Evolutionary conservation across 441 rosid species (phyloP).

Genomic region (Mallotus repandus): DNA sequence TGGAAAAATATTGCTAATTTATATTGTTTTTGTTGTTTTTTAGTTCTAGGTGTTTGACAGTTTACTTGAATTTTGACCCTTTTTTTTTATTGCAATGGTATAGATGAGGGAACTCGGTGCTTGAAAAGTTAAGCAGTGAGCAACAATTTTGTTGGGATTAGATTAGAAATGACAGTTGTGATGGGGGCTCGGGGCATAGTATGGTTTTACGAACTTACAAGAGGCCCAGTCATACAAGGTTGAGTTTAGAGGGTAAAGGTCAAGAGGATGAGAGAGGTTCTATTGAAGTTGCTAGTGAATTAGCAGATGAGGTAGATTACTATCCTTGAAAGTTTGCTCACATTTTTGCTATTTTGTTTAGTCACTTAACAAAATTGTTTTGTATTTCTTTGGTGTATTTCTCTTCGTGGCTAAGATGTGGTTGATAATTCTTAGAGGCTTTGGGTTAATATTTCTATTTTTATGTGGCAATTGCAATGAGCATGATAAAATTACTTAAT

Average conservation of each 20-base stretch:
- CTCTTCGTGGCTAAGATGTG: background rate
- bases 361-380: slow-evolving; percentile 4
- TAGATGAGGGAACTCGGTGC: slow-evolving; percentile 28
- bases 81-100: slow-evolving; percentile 33
- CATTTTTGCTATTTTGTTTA: background rate
- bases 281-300: slow-evolving; percentile 35
- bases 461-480: background rate
- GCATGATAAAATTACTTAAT: background rate
- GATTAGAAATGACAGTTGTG: slow-evolving; percentile 35
- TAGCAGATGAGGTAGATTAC: slow-evolving; percentile 49
- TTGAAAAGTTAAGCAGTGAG: slow-evolving; percentile 33
- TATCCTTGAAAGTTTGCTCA: background rate
- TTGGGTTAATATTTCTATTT: background rate
- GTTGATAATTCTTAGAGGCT: background rate
- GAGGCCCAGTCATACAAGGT: slow-evolving; percentile 54
- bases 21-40: slow-evolving; percentile 7
- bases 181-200: slow-evolving; percentile 38
- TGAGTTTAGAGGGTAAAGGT: slow-evolving; percentile 39
- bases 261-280: slow-evolving; percentile 37
- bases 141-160: slow-evolving; percentile 39
- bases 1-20: background rate
- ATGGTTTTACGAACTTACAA: slow-evolving; percentile 58
- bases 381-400: slow-evolving; percentile 2
- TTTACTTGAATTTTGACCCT: slow-evolving; percentile 16
- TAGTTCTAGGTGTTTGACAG: slow-evolving; percentile 8